Conservation (phyloP, 2,329 filamentous ascomycete genomes). For the Zasmidium cellare region DNA sequence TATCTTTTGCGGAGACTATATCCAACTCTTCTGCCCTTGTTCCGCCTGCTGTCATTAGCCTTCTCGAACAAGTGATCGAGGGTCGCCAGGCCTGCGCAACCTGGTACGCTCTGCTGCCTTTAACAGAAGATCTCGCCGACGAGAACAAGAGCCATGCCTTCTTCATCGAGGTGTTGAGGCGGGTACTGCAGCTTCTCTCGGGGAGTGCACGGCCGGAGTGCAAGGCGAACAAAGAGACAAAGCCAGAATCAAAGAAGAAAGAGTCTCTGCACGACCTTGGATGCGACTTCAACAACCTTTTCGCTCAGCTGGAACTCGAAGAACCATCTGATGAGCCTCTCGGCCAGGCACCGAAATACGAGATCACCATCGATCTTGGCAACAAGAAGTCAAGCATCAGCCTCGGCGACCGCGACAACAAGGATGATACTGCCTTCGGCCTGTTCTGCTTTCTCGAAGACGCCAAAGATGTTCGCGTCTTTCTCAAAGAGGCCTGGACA, state of each 20-base stretch:
- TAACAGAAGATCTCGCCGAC: neutral
- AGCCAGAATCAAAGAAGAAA: neutral
- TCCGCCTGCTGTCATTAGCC: neutral
- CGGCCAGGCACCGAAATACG: neutral
- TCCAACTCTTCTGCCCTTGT: neutral
- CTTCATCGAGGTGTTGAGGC: slow-evolving; percentile 13
- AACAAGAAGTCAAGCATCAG: neutral
- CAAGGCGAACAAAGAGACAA: neutral
- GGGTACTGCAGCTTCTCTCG: slow-evolving; percentile 4
- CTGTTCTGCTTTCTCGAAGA: slow-evolving; percentile 14
- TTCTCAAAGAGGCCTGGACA: slow-evolving; percentile 6
- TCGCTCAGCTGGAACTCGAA: slow-evolving; percentile 11
- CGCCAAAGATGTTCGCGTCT: slow-evolving; percentile 6
- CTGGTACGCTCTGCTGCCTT: neutral
- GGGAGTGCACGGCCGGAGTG: neutral
- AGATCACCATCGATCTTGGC: neutral
- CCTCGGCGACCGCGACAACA: neutral
- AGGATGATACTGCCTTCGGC: slow-evolving; percentile 5
- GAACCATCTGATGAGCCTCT: slow-evolving; percentile 8
- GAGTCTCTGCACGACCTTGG: neutral
- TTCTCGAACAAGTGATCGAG: slow-evolving; percentile 1
- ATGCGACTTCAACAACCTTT: slow-evolving; percentile 9
- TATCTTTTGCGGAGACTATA: neutral
- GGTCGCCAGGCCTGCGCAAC: neutral
- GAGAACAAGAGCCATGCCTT: slow-evolving; percentile 11